A percentile compares a stretch with the other conserved stretches of the same genome.
Conservation (phyloP, 805 yeast species). For the Candida suzukii region DNA sequence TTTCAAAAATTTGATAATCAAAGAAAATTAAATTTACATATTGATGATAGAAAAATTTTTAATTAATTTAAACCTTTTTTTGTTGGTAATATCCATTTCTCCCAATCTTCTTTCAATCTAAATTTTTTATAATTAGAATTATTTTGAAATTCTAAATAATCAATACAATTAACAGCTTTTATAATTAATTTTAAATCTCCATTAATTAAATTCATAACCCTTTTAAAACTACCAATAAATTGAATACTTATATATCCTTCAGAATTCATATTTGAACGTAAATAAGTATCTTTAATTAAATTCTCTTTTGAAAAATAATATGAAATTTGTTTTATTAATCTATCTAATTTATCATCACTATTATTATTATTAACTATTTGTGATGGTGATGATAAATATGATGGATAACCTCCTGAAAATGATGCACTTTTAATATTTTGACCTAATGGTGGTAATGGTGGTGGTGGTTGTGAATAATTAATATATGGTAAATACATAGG, state of each 20-base stretch:
- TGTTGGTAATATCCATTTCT: constrained; percentile 61
- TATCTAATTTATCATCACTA: constrained; percentile 8
- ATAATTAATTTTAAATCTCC: constrained; percentile 40
- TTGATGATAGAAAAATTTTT: constrained; percentile 1
- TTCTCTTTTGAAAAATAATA: constrained; percentile 88
- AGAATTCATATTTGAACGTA: constrained; percentile 69
- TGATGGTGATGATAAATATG: background rate
- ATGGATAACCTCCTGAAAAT: background rate
- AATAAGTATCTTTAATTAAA: constrained; percentile 70
- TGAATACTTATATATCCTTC: constrained; percentile 61
- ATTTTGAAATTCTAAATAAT: constrained; percentile 21
- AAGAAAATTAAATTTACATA: background rate
- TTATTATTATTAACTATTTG: background rate
- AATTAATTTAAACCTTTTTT: constrained; percentile 28
- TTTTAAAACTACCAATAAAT: constrained; percentile 59
- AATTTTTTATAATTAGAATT: constrained; percentile 43
- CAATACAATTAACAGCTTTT: constrained; percentile 21
- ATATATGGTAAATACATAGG: too few species aligned
- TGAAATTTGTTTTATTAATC: constrained; percentile 50
- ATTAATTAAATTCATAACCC: constrained; percentile 52
- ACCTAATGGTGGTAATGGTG: background rate
- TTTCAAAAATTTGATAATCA: background rate
- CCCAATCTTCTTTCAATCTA: constrained; percentile 52
- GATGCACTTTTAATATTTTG: background rate
- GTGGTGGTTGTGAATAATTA: constrained; percentile 2